phyloP scores from a whole-genome alignment of 2,329 filamentous ascomycete species.

The Cordyceps farinosa region DNA sequence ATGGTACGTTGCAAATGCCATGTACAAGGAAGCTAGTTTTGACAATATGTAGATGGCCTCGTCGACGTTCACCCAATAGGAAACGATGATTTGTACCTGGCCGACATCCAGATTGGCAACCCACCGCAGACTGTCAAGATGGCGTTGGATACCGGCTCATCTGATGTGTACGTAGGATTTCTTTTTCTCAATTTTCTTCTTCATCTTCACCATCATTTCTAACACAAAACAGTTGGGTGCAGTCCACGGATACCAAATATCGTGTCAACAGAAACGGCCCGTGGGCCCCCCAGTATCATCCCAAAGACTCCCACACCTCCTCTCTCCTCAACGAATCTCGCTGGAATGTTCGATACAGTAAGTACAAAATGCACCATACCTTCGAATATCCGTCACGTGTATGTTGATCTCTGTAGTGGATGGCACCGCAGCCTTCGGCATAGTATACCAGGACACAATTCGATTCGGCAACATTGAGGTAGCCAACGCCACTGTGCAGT shows the following conservation, averaged over 20 bases:
- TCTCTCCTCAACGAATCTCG: constrained; percentile 37
- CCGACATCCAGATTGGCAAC: constrained; percentile 44
- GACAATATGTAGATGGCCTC: constrained; percentile 28
- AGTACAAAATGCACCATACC: constrained; percentile 27
- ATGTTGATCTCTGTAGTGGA: constrained; percentile 33
- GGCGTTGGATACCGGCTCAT: constrained; percentile 53
- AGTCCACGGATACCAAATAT: constrained; percentile 46
- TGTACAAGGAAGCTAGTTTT: neutral
- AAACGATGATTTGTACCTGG: constrained; percentile 42
- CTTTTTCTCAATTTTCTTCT: neutral
- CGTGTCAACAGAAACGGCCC: constrained; percentile 33
- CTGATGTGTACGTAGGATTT: constrained; percentile 63
- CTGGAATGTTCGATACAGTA: constrained; percentile 50
- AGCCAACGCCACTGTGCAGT: constrained; percentile 46
- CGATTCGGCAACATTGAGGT: constrained; percentile 43
- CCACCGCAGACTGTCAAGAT: constrained; percentile 46
- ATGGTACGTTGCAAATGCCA: constrained; percentile 22
- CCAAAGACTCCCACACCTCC: constrained; percentile 44
- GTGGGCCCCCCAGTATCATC: constrained; percentile 40
- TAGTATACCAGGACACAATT: constrained; percentile 50
- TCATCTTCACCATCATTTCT: neutral
- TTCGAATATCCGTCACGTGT: too few relatives aligned
- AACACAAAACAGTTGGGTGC: constrained; percentile 46
- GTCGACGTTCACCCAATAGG: constrained; percentile 36
- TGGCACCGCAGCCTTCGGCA: constrained; percentile 42